These are phyloP conservation scores for Pouteria glomerata DNA, from an alignment of 148 eudicot genomes.

Conservation along the genomic window DNA sequence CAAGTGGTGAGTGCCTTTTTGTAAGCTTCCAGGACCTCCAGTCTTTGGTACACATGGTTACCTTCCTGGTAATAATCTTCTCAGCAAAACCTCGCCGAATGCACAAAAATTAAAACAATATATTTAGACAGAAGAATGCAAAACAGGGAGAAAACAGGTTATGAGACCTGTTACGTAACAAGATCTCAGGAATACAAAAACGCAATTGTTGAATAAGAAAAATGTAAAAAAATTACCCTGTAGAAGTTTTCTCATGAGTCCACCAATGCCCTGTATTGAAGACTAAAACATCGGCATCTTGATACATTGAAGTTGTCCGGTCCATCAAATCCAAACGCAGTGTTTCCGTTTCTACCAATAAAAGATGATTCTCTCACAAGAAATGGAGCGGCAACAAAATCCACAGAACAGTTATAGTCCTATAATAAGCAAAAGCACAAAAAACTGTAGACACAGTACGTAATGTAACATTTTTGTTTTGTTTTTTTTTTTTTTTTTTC, in stretches of 20 bases:
- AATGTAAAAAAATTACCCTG: slow-evolving; percentile 43
- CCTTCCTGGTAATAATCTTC: slow-evolving; percentile 95
- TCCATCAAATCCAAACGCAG: slow-evolving; percentile 85
- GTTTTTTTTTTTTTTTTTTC: too few species aligned
- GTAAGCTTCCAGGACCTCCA: slow-evolving; percentile 70
- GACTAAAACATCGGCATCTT: slow-evolving; percentile 76
- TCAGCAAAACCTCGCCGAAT: slow-evolving; percentile 33
- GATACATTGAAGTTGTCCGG: slow-evolving; percentile 56
- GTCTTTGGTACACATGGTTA: slow-evolving; percentile 53
- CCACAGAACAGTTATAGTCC: slow-evolving; percentile 80
- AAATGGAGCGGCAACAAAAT: slow-evolving; percentile 76
- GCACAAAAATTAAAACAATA: neutral
- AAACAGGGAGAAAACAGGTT: too few species aligned
- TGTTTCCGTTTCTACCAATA: slow-evolving; percentile 50
- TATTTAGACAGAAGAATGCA: too few species aligned
- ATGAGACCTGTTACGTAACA: neutral
- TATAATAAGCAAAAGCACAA: slow-evolving; percentile 27
- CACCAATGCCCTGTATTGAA: slow-evolving; percentile 99
- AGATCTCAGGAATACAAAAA: neutral
- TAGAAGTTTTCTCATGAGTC: slow-evolving; percentile 93
- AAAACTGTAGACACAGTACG: neutral
- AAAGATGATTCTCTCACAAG: slow-evolving; percentile 60
- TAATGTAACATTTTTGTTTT: neutral
- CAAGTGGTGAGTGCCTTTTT: slow-evolving; percentile 78
- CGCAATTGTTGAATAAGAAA: neutral